Evolutionary conservation across 306 rosid genomes (phyloP).

Genomic region (Lablab purpureus): DNA sequence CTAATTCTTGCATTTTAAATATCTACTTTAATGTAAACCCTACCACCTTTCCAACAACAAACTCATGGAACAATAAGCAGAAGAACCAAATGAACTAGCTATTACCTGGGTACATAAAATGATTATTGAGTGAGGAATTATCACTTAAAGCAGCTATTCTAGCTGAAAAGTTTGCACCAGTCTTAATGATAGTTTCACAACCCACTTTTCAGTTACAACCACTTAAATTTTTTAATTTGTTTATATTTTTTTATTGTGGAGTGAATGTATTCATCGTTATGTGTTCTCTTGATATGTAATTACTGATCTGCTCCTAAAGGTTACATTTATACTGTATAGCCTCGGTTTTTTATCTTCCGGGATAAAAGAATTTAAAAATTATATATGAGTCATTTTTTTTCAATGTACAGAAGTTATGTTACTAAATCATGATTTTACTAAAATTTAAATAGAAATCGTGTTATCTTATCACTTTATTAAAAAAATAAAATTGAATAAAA

Average conservation of each 20-base stretch:
- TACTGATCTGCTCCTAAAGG: conserved; percentile 33
- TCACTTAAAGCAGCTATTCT: conserved; percentile 99
- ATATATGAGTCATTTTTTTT: no score
- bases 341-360: no score
- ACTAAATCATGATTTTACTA: no score
- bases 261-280: conserved; percentile 27
- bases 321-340: conserved; percentile 17
- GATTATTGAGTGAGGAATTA: conserved; percentile 90
- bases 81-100: conserved; percentile 27
- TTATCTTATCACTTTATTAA: no score
- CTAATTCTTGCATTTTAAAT: conserved; percentile 33
- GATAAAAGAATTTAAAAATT: no score
- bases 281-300: conserved; percentile 33
- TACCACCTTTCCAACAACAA: not conserved
- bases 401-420: no score
- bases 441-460: no score
- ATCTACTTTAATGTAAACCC: conserved; percentile 23
- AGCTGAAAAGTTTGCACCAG: conserved; percentile 99
- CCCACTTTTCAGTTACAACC: conserved; percentile 74
- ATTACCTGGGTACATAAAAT: conserved; percentile 45
- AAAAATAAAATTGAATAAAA: no score
- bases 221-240: no score
- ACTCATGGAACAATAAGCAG: not conserved
- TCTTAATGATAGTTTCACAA: no score
- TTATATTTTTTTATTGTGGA: no score